Conservation (phyloP, 805 yeast genomes). For the Metschnikowia noctiluminum region DNA sequence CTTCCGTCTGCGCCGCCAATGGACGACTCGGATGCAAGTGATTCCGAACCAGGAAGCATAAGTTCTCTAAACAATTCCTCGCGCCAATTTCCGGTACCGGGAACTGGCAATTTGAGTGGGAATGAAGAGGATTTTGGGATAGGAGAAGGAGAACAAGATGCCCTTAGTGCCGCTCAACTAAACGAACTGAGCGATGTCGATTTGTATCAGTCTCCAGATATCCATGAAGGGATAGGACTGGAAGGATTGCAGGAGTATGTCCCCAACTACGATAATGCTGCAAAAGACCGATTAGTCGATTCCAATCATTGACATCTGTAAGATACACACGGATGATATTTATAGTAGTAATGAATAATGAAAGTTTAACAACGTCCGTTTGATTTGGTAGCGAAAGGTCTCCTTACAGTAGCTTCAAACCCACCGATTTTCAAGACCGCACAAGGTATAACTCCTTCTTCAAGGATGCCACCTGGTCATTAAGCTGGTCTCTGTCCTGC, state of each 20-base stretch:
- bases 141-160: neutral
- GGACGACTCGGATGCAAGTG: conserved; percentile 22
- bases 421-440: conserved; percentile 1
- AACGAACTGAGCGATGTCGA: conserved; percentile 16
- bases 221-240: conserved; percentile 18
- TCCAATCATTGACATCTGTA: neutral
- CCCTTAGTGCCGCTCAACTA: conserved; percentile 3
- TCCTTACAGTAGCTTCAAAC: too few species aligned
- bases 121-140: too few species aligned
- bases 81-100: neutral
- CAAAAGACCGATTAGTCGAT: conserved; percentile 24
- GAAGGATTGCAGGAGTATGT: conserved; percentile 29
- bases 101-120: neutral
- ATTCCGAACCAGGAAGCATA: neutral
- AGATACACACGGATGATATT: neutral
- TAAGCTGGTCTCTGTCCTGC: conserved; percentile 80
- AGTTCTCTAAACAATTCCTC: neutral
- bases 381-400: neutral
- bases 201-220: conserved; percentile 15
- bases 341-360: neutral
- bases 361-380: too few species aligned
- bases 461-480: conserved; percentile 53
- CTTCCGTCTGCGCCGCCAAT: conserved; percentile 55
- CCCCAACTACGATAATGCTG: conserved; percentile 31
- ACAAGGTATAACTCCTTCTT: conserved; percentile 52